Conservation (phyloP, 2,329 filamentous ascomycete species). For the Colletotrichum sp. region DNA sequence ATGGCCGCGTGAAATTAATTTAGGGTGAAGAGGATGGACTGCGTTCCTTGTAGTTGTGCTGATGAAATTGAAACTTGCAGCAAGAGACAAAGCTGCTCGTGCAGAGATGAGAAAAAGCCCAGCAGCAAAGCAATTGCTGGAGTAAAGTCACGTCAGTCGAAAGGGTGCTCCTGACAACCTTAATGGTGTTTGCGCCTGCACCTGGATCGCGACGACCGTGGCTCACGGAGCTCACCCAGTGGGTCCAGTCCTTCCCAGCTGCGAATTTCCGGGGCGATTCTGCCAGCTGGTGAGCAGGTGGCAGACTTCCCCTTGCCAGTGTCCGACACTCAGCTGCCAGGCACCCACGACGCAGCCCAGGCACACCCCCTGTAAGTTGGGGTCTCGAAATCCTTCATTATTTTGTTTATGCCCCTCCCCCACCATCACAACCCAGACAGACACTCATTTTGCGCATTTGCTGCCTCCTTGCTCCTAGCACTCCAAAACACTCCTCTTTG, state of each 20-base stretch:
- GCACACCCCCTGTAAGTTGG: conserved; percentile 7
- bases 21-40: not conserved
- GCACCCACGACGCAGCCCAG: conserved; percentile 6
- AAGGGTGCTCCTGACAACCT: not conserved
- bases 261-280: not conserved
- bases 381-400: conserved; percentile 16
- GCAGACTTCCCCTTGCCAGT: not conserved
- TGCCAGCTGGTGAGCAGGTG: not conserved
- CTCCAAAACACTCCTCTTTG: not conserved
- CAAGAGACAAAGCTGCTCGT: not conserved
- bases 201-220: conserved; percentile 18
- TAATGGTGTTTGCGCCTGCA: conserved; percentile 21
- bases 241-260: conserved; percentile 2
- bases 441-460: conserved; percentile 18
- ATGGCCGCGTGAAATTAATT: not conserved
- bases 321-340: not conserved
- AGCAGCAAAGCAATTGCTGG: not conserved
- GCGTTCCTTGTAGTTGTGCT: not conserved
- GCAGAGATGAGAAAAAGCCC: not conserved
- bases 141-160: not conserved
- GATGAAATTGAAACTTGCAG: not conserved
- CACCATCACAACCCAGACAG: conserved; percentile 16
- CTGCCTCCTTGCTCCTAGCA: not conserved
- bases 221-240: conserved; percentile 12
- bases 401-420: conserved; percentile 20